phyloP scores from a whole-genome alignment of 495 filamentous ascomycete genomes.

The Penicillium dipodomyicola region DNA sequence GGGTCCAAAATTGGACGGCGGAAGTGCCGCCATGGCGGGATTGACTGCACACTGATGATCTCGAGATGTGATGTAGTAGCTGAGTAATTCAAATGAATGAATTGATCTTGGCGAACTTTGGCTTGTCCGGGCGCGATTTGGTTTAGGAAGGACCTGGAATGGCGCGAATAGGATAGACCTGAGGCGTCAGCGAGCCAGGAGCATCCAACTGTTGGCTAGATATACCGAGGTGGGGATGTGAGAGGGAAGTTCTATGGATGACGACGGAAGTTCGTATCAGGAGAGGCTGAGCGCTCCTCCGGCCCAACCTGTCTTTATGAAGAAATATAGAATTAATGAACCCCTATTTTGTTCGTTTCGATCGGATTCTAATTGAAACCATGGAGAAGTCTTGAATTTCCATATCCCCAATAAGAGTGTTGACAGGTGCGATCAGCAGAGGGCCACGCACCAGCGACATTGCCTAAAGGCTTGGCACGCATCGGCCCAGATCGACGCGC shows the following conservation, averaged over 20 bases:
- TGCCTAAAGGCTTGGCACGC: constrained; percentile 29
- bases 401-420: neutral
- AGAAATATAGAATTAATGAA: neutral
- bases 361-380: constrained; percentile 2
- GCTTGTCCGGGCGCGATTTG: constrained; percentile 10
- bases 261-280: constrained; percentile 17
- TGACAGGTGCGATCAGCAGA: constrained; percentile 13
- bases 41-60: constrained; percentile 1
- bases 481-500: neutral
- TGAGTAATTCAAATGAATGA: constrained; percentile 19
- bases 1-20: constrained; percentile 38
- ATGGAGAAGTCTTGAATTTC: neutral
- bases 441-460: constrained; percentile 20
- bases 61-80: constrained; percentile 1
- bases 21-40: constrained; percentile 24
- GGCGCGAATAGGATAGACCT: neutral
- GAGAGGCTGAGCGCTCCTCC: constrained; percentile 6
- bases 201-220: constrained; percentile 5
- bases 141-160: neutral
- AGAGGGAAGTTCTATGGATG: constrained; percentile 21
- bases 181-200: constrained; percentile 6
- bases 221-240: constrained; percentile 10
- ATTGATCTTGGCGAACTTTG: constrained; percentile 4
- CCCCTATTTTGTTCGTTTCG: constrained; percentile 7
- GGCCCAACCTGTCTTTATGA: neutral